A percentile compares a stretch with the other conserved stretches of the same genome.
These are phyloP conservation scores for Cryptococcus hybrid DNA, from an alignment of 1,284 basidiomycete genomes.

Conservation along the genomic window DNA sequence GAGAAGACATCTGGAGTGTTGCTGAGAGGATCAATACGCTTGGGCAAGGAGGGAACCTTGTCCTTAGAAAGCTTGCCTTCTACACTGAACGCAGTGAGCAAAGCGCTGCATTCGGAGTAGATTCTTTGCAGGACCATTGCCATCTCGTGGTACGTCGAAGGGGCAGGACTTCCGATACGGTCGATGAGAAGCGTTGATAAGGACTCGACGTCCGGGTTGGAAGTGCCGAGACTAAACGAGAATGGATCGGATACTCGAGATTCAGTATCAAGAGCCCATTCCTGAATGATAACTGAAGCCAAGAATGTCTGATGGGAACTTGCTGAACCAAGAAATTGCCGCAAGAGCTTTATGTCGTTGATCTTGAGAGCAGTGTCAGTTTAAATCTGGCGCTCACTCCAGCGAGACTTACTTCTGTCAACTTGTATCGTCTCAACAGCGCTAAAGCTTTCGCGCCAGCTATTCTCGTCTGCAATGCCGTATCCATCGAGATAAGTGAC, in stretches of 20 bases:
- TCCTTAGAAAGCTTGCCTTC: slow-evolving; percentile 83
- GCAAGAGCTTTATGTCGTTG: slow-evolving; percentile 59
- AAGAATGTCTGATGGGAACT: slow-evolving; percentile 92
- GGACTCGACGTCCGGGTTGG: slow-evolving; percentile 62
- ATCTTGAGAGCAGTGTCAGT: slow-evolving; percentile 1
- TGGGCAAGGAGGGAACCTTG: slow-evolving; percentile 75
- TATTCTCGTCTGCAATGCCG: slow-evolving; percentile 77
- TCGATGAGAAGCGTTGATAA: slow-evolving; percentile 65
- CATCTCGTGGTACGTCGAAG: slow-evolving; percentile 90
- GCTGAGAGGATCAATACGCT: slow-evolving; percentile 70
- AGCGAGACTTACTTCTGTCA: slow-evolving; percentile 3
- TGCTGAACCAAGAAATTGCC: slow-evolving; percentile 76
- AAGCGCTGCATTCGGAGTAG: slow-evolving; percentile 73
- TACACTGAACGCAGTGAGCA: slow-evolving; percentile 74
- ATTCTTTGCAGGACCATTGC: slow-evolving; percentile 75
- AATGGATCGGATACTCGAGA: slow-evolving; percentile 2
- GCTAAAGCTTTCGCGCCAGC: slow-evolving; percentile 80
- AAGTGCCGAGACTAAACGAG: slow-evolving; percentile 17
- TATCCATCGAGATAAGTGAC: slow-evolving; percentile 74
- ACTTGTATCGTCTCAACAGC: slow-evolving; percentile 17
- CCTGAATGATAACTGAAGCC: slow-evolving; percentile 78
- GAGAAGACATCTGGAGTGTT: slow-evolving; percentile 69
- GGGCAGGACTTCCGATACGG: slow-evolving; percentile 69
- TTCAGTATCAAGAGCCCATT: slow-evolving; percentile 67
- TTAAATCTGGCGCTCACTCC: neutral